Conservation (phyloP, 2,329 filamentous ascomycete species). For the Teratosphaeria pseudoeucalypti region DNA sequence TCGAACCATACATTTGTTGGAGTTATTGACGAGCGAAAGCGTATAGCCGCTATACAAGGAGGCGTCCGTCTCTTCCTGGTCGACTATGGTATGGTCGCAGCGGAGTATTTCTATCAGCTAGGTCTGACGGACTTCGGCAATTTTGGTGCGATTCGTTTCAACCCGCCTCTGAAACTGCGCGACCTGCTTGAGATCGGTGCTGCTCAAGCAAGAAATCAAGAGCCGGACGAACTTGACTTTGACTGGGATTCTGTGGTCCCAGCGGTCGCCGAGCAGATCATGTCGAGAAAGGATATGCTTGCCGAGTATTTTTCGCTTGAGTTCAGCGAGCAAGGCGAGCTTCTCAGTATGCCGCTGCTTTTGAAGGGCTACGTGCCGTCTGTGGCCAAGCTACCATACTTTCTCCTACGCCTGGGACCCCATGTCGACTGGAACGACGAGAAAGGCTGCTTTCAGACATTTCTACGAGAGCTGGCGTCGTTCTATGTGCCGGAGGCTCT, state of each 20-base stretch:
- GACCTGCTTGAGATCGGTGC: slow-evolving; percentile 65
- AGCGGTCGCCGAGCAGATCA: slow-evolving; percentile 56
- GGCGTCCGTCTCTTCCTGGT: slow-evolving; percentile 86
- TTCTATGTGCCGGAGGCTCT: slow-evolving; percentile 87
- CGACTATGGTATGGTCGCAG: slow-evolving; percentile 77
- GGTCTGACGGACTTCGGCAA: slow-evolving; percentile 94
- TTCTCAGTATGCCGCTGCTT: slow-evolving; percentile 71
- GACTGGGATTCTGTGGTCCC: slow-evolving; percentile 57
- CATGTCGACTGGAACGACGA: slow-evolving; percentile 81
- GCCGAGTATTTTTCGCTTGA: slow-evolving; percentile 85
- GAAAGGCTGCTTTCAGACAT: slow-evolving; percentile 72
- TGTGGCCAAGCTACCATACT: slow-evolving; percentile 76
- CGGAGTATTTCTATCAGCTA: slow-evolving; percentile 91
- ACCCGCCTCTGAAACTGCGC: slow-evolving; percentile 60
- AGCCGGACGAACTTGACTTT: slow-evolving; percentile 41
- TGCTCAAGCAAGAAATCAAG: slow-evolving; percentile 46
- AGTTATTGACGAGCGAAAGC: slow-evolving; percentile 74
- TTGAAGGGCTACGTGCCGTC: slow-evolving; percentile 81
- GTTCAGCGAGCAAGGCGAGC: slow-evolving; percentile 64
- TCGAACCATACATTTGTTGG: slow-evolving; percentile 87
- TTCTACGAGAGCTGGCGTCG: slow-evolving; percentile 74
- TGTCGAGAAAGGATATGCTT: slow-evolving; percentile 74
- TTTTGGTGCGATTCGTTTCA: slow-evolving; percentile 74
- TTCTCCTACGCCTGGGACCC: slow-evolving; percentile 78
- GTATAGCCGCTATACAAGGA: slow-evolving; percentile 84